Evolutionary conservation across 192 early-diverging fungal genomes (phyloP), one percentile per base, ranked within the genome.

Genomic region (Dimargaris cristalligena): DNA sequence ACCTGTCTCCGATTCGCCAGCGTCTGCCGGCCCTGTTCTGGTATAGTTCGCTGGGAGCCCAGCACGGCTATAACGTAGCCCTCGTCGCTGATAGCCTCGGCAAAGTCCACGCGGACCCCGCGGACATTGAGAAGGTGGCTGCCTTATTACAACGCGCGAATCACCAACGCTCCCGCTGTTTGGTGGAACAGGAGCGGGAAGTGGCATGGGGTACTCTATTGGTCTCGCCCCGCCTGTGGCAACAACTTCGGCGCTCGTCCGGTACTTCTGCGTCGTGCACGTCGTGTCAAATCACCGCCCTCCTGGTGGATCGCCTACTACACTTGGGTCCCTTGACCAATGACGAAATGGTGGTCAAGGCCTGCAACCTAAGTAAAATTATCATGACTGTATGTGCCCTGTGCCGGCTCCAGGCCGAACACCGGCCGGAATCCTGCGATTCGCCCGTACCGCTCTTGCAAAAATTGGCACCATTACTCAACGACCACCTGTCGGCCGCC

Each of bases 171-270:
- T 56, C 54, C 26, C 31, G 20, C 16, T 20, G 16, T 18, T 10
- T 34, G 29, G 54, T 23, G 3, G 54, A 56, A 33, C 54, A 33
- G 29, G 54, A 56, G 18, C 54, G 54, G 2, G 54, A 56, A 33
- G 54, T 23, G 16, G 31, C 54, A 1, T 56, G 54, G 54, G 54
- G 54, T 34, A 33, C 26, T 4, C 54, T 56, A n/a, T 16, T 56
- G 4, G 32, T 56, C 20, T 56, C 54, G 11, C 54, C 54, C 9
- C 16, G 16, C 13, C 54, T 56, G 9, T 56, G 54, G 54, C 29
- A 2, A 1, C 20, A 13, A 13, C 16, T 56, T 11, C 4, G 16
- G 14, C 30, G 16, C 30, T 16, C 2, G 20, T 9, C 2, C 31
- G 29, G 16, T 29, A 33, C 31, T 13, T 8, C 18, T 16, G 2